Percentiles rank a stretch among this genome's conserved stretches.
phyloP scores from a whole-genome alignment of 2,329 filamentous ascomycete genomes.

The Pseudogymnoascus pannorum region DNA sequence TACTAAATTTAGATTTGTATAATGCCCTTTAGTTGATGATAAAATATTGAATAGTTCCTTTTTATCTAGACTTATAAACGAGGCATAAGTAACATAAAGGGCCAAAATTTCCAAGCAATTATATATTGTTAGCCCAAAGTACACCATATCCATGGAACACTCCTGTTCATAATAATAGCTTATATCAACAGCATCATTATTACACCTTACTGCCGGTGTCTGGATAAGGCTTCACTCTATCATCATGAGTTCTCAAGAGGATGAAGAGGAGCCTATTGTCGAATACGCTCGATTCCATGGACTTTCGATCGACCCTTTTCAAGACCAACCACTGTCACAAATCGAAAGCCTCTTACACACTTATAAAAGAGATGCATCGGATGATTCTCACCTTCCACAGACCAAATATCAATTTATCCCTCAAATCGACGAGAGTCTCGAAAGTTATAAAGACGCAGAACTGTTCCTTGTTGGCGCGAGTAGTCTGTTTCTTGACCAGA shows the following conservation, averaged over 20 bases:
- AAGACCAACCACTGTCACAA: conserved; percentile 15
- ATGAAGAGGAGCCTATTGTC: conserved; percentile 18
- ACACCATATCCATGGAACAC: background rate
- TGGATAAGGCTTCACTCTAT: background rate
- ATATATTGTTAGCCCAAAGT: background rate
- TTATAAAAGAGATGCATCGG: background rate
- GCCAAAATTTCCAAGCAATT: background rate
- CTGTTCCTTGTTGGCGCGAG: conserved; percentile 17
- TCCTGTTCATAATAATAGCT: background rate
- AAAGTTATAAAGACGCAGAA: conserved; percentile 19
- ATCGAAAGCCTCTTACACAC: conserved; percentile 15
- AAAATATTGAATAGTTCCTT: background rate
- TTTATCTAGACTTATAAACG: too few species aligned
- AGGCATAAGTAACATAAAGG: background rate
- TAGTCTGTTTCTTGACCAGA: conserved; percentile 11
- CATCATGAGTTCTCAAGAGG: background rate
- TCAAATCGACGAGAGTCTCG: conserved; percentile 21
- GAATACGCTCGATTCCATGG: conserved; percentile 26
- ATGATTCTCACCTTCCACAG: conserved; percentile 16
- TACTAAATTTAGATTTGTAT: background rate
- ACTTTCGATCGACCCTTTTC: conserved; percentile 19
- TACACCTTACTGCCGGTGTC: background rate
- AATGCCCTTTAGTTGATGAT: background rate
- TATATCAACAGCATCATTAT: background rate
- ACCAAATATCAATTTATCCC: conserved; percentile 11